Evolutionary conservation across 1,284 basidiomycete species (phyloP), one percentile per base, ranked within the genome.

Genomic region (Sanghuangporus sanghuang): DNA sequence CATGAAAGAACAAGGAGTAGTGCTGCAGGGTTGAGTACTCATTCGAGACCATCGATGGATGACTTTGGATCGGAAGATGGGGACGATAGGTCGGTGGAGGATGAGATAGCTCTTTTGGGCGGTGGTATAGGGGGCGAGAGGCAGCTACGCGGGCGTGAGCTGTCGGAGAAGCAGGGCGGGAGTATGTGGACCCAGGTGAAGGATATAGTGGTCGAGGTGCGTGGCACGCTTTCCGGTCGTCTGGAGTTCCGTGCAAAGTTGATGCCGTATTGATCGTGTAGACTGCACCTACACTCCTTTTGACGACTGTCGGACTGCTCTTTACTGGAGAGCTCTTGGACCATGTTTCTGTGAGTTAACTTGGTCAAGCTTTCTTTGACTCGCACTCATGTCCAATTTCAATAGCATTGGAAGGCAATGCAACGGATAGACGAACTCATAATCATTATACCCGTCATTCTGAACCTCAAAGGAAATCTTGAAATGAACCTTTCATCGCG

Each of bases 381-480:
- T 11, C 7, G 42, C 3, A 35, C 18, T 53, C 44, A 64, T 49
- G 21, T 18, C 44, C 59, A 64, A 3, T 57, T 55, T 50, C 21
- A 44, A 2, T 65, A 94, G 90, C 85, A 82, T 63, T 98, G 95
- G 95, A 82, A 81, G 64, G 94, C 95, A 49, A 96, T 99, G 83
- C 81, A 83, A 59, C 84, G 90, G 61, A 86, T 96, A 57, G 92
- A 98, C 79, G 96, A 99, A 74, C 87, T 98, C 63, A 96, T 98
- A 71, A 96, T 98, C 79, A 92, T 98, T 64, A 89, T 98, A 7
- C 96, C 96, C 11, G 95, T 97, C 69, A 80, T 98, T 23, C 84
- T 96, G 69, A 99, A 98, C 71, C 85, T 99, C 67, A 98, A 98
- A 73, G 96, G 96, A 16, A 98, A 98, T 70, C 84, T 98, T 53